A percentile compares a stretch with the other conserved stretches of the same genome.
Conservation (phyloP, 2,329 filamentous ascomycete genomes). For the Xylariaceae sp. region DNA sequence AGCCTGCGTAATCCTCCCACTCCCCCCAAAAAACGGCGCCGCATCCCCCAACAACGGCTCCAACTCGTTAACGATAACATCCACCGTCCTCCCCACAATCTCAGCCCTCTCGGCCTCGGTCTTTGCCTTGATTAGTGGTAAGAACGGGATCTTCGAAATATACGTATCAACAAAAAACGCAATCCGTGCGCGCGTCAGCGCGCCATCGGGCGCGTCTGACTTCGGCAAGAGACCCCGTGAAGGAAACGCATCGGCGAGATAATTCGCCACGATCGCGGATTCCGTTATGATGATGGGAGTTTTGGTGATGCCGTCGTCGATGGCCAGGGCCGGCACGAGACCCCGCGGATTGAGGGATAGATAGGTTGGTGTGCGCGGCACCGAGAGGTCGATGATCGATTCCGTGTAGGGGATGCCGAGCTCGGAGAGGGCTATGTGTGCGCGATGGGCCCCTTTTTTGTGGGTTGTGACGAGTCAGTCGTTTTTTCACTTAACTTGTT, state of each 20-base stretch:
- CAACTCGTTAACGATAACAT: constrained; percentile 60
- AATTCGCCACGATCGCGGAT: constrained; percentile 67
- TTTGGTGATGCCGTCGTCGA: constrained; percentile 41
- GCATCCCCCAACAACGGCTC: constrained; percentile 56
- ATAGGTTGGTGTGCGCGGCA: constrained; percentile 67
- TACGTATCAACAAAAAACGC: constrained; percentile 69
- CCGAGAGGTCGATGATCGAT: constrained; percentile 65
- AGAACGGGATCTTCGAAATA: constrained; percentile 49
- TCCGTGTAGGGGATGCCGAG: constrained; percentile 62
- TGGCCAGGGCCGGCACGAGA: constrained; percentile 65
- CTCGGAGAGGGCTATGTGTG: constrained; percentile 65
- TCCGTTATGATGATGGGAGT: constrained; percentile 61
- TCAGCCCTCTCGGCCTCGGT: constrained; percentile 46
- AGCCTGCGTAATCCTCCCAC: constrained; percentile 60
- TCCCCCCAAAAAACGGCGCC: constrained; percentile 60
- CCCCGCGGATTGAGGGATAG: constrained; percentile 74
- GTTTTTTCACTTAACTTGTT: no score
- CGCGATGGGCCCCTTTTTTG: constrained; percentile 60
- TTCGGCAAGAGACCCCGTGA: constrained; percentile 24
- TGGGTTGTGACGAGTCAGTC: constrained; percentile 4
- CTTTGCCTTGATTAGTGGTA: constrained; percentile 31
- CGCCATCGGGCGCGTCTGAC: constrained; percentile 39
- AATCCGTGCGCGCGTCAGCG: constrained; percentile 61
- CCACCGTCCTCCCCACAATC: constrained; percentile 47
- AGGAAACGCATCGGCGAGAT: constrained; percentile 64